Evolutionary conservation across 805 yeast species (phyloP).

Genomic region (Sporopachydermia lactativora): DNA sequence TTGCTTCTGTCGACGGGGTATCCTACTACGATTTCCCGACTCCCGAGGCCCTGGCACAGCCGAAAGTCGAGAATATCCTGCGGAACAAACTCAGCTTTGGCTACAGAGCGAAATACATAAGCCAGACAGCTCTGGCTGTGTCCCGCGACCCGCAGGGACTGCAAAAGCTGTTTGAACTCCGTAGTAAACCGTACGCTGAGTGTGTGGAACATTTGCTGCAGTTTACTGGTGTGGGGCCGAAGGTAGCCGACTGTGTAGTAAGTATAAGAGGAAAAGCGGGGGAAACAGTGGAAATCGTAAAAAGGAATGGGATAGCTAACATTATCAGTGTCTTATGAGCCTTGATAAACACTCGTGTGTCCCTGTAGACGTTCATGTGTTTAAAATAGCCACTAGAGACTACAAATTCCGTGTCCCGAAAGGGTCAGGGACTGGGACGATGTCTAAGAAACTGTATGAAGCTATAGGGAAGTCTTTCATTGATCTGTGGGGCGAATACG

Average conservation of each 20-base stretch:
- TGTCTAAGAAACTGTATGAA: conserved; percentile 38
- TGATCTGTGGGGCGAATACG: conserved; percentile 73
- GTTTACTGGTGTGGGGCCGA: conserved; percentile 89
- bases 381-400: conserved; percentile 75
- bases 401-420: conserved; percentile 38
- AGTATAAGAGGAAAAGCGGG: conserved; percentile 3
- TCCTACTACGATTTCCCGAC: conserved; percentile 63
- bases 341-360: conserved; percentile 76
- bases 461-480: conserved; percentile 46
- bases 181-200: conserved; percentile 32
- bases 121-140: conserved; percentile 55
- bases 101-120: conserved; percentile 80
- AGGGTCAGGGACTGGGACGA: conserved; percentile 23
- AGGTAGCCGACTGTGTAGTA: conserved; percentile 88
- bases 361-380: conserved; percentile 93
- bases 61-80: conserved; percentile 28
- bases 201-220: conserved; percentile 47
- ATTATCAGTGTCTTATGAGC: conserved; percentile 57
- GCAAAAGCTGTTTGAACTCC: conserved; percentile 27
- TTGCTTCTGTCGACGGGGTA: conserved; percentile 39
- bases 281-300: not conserved
- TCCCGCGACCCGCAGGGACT: conserved; percentile 19
- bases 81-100: conserved; percentile 49
- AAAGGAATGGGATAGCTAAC: not conserved
- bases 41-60: conserved; percentile 16